Evolutionary conservation across 306 rosid genomes (phyloP).

Genomic region (Aeschynomene evenia): DNA sequence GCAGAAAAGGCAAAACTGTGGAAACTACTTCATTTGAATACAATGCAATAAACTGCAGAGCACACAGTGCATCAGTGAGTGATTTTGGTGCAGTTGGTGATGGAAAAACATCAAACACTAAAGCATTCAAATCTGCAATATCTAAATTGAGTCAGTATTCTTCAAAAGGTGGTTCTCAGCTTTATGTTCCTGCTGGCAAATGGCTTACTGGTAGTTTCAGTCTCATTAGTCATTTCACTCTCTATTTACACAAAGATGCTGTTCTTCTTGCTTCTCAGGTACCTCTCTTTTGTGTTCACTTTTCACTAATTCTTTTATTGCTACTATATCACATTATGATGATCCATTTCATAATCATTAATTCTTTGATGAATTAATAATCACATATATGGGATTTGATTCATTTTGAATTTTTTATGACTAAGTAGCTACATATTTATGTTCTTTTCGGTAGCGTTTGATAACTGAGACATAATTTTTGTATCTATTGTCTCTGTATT

Average conservation of each 20-base stretch:
- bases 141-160: constrained; percentile 47
- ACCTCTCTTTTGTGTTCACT: not conserved
- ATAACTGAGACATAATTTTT: too few species aligned
- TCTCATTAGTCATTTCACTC: constrained; percentile 69
- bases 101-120: constrained; percentile 67
- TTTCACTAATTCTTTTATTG: constrained; percentile 5
- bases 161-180: constrained; percentile 58
- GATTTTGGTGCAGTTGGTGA: constrained; percentile 89
- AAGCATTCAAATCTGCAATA: constrained; percentile 65
- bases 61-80: constrained; percentile 58
- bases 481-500: too few species aligned
- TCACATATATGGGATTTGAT: not conserved
- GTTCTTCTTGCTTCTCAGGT: constrained; percentile 83
- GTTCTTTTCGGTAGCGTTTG: too few species aligned
- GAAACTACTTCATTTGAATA: constrained; percentile 49
- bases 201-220: constrained; percentile 88
- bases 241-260: constrained; percentile 60
- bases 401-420: too few species aligned
- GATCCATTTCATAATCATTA: not conserved
- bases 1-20: constrained; percentile 37
- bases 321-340: not conserved
- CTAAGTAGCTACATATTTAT: too few species aligned
- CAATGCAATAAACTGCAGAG: constrained; percentile 64
- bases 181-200: constrained; percentile 76
- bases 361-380: not conserved